A percentile compares a stretch with the other conserved stretches of the same genome.
phyloP scores from a whole-genome alignment of 208 protist species.

The Acanthamoeba culbertsoni region DNA sequence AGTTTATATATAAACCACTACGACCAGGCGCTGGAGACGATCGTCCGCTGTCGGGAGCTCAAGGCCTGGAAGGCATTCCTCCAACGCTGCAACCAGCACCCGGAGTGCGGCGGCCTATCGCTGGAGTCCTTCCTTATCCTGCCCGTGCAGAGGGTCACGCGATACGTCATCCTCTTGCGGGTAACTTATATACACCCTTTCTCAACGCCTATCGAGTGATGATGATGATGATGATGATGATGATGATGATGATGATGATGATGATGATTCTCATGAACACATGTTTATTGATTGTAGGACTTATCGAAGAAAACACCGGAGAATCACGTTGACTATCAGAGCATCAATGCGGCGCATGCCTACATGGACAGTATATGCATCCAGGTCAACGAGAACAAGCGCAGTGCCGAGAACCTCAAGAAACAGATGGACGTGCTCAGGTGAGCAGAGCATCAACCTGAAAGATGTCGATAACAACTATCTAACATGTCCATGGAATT shows the following conservation, averaged over 20 bases:
- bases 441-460: background rate
- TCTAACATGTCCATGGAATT: too few species aligned
- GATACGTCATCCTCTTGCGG: conserved; percentile 16
- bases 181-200: background rate
- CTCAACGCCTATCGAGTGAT: background rate
- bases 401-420: conserved; percentile 31
- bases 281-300: too few species aligned
- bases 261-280: too few species aligned
- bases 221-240: too few species aligned
- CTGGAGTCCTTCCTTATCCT: conserved; percentile 39
- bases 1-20: conserved; percentile 50
- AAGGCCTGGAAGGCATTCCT: background rate
- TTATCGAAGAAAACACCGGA: background rate
- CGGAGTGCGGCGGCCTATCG: conserved; percentile 18
- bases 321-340: background rate
- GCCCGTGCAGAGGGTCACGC: conserved; percentile 3
- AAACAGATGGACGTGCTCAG: conserved; percentile 48
- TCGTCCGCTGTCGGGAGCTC: background rate
- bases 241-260: too few species aligned
- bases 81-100: conserved; percentile 33
- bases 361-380: conserved; percentile 51
- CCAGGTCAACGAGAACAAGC: conserved; percentile 33
- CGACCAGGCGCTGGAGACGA: conserved; percentile 40
- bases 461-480: too few species aligned
- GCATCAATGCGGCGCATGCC: background rate